These are phyloP conservation scores for Pseudomonodictys pantanalensis DNA, from an alignment of 495 filamentous ascomycete genomes.

Conservation along the genomic window DNA sequence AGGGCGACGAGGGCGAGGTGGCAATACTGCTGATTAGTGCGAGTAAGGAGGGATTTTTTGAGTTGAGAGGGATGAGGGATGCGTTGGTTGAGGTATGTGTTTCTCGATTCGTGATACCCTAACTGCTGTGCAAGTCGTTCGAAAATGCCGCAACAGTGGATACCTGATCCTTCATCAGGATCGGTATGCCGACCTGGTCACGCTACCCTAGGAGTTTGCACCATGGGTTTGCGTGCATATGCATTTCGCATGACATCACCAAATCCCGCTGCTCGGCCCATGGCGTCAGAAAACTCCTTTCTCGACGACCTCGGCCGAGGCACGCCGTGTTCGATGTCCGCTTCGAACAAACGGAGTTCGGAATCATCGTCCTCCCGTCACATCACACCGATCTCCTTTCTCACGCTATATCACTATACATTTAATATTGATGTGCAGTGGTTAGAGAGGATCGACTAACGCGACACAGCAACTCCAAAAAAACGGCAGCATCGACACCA, in stretches of 20 bases:
- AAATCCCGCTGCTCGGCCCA: too few relatives aligned
- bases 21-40: conserved; percentile 90
- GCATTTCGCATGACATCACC: too few relatives aligned
- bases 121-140: too few relatives aligned
- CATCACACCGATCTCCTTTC: not conserved
- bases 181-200: too few relatives aligned
- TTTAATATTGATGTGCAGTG: conserved; percentile 9
- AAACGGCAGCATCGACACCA: conserved; percentile 69
- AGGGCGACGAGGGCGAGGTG: conserved; percentile 66
- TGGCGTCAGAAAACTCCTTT: too few relatives aligned
- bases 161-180: not conserved
- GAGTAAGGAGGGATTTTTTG: conserved; percentile 89
- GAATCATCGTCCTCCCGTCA: too few relatives aligned
- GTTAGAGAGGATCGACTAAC: too few relatives aligned
- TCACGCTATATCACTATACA: not conserved
- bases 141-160: not conserved
- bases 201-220: too few relatives aligned
- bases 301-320: too few relatives aligned
- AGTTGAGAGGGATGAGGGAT: conserved; percentile 80
- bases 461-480: conserved; percentile 61
- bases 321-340: too few relatives aligned
- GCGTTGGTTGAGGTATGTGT: conserved; percentile 61
- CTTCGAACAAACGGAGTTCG: too few relatives aligned
- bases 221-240: too few relatives aligned
- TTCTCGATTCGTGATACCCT: conserved; percentile 6